These are phyloP conservation scores for Auricularia heimuer DNA, from an alignment of 768 basidiomycete species.

Conservation along the genomic window DNA sequence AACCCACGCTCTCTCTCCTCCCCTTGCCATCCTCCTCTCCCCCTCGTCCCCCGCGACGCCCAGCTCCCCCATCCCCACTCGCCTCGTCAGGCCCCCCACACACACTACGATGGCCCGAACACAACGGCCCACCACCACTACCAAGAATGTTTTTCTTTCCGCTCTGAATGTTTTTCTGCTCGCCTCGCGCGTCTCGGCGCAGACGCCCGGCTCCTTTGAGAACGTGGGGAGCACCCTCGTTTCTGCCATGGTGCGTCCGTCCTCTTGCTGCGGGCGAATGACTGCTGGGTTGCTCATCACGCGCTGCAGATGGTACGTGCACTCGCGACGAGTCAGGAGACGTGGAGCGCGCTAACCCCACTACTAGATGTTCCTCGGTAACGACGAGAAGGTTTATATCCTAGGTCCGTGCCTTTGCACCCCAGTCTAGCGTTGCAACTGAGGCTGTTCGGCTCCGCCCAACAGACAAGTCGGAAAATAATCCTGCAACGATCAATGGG, in stretches of 20 bases:
- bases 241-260: background rate
- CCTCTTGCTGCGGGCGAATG: background rate
- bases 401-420: slow-evolving; percentile 22
- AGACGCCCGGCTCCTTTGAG: background rate
- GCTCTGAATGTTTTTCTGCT: background rate
- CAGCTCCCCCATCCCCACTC: too few species aligned
- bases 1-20: too few species aligned
- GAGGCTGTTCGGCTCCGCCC: slow-evolving; percentile 6
- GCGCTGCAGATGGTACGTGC: background rate
- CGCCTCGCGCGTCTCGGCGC: background rate
- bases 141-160: background rate
- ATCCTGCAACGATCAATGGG: slow-evolving; percentile 50
- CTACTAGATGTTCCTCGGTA: slow-evolving; percentile 67
- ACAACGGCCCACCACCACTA: background rate
- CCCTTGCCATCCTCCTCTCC: too few species aligned
- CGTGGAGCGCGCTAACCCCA: background rate
- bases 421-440: too few species aligned
- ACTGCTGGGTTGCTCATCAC: background rate
- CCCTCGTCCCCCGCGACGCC: too few species aligned
- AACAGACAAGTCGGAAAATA: slow-evolving; percentile 74
- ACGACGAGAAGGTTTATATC: slow-evolving; percentile 73
- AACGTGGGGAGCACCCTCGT: background rate
- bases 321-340: background rate
- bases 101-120: background rate
- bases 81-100: background rate